A percentile compares a stretch with the other conserved stretches of the same genome.
Evolutionary conservation across 148 eudicot genomes (phyloP).

Genomic region (Vaccinium corymbosum): DNA sequence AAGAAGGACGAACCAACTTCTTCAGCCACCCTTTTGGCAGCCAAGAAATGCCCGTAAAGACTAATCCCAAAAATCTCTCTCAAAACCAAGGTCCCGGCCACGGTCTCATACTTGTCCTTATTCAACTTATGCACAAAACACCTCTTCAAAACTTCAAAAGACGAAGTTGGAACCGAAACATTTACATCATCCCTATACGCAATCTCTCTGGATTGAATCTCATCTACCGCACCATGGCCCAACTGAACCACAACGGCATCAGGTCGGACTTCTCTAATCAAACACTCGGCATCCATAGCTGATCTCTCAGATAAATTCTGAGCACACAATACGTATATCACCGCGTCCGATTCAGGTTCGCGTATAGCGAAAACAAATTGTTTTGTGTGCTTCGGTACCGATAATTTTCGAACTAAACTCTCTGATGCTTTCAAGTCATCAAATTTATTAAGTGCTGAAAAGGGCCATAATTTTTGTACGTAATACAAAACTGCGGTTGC

Average conservation of each 20-base stretch:
- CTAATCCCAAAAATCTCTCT: slow-evolving; percentile 87
- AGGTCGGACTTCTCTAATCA: slow-evolving; percentile 71
- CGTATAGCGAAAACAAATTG: slow-evolving; percentile 65
- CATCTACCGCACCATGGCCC: slow-evolving; percentile 27
- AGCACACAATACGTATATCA: slow-evolving; percentile 67
- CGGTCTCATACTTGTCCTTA: slow-evolving; percentile 61
- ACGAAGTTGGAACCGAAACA: slow-evolving; percentile 67
- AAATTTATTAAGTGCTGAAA: slow-evolving; percentile 22
- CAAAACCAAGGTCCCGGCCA: slow-evolving; percentile 79
- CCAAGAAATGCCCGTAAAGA: slow-evolving; percentile 57
- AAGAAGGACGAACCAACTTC: slow-evolving; percentile 77
- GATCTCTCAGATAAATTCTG: slow-evolving; percentile 91
- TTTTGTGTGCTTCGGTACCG: slow-evolving; percentile 73
- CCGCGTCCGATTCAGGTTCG: slow-evolving; percentile 48
- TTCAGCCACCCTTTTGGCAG: slow-evolving; percentile 63
- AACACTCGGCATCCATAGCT: slow-evolving; percentile 58
- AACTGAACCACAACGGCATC: slow-evolving; percentile 71
- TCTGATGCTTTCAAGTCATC: slow-evolving; percentile 57
- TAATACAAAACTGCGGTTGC: slow-evolving; percentile 18
- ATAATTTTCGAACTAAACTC: slow-evolving; percentile 44
- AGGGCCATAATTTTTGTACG: slow-evolving; percentile 48
- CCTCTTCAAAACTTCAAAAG: slow-evolving; percentile 57
- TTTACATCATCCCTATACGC: slow-evolving; percentile 27
- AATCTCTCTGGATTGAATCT: slow-evolving; percentile 27
- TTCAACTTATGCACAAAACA: slow-evolving; percentile 62